phyloP scores from a whole-genome alignment of 768 basidiomycete genomes.

The Obba rivulosa region DNA sequence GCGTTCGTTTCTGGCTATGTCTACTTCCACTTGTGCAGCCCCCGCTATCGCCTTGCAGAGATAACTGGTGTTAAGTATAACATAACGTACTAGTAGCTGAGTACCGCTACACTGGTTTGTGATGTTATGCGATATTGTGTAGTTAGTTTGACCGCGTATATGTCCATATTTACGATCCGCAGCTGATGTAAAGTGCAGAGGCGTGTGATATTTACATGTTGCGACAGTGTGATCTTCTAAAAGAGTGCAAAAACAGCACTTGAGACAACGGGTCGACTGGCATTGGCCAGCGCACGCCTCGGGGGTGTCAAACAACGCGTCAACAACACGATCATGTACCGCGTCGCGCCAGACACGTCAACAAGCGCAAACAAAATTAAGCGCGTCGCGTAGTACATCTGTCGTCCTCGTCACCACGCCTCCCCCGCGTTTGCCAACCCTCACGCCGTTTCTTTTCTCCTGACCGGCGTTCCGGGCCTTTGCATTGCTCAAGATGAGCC shows the following conservation, averaged over 20 bases:
- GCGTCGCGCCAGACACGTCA: slow-evolving; percentile 13
- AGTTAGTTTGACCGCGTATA: no score
- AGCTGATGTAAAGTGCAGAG: no score
- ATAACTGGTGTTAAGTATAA: no score
- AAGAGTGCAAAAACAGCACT: neutral
- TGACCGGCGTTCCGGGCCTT: no score
- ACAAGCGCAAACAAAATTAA: slow-evolving; percentile 9
- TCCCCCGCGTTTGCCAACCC: neutral
- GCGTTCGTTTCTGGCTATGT: no score
- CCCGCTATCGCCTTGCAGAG: no score
- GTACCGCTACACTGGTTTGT: no score
- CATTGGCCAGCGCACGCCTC: neutral
- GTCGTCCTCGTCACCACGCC: neutral
- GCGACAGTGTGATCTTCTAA: neutral
- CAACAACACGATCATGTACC: slow-evolving; percentile 1
- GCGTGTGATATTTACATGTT: no score
- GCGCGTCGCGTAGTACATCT: neutral
- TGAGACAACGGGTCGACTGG: neutral
- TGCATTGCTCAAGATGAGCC: slow-evolving; percentile 12
- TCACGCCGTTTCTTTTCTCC: neutral
- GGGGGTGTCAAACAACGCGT: slow-evolving; percentile 3
- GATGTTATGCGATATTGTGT: no score
- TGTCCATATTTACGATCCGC: no score
- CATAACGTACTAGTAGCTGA: no score
- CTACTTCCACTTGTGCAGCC: no score